These are phyloP conservation scores for Coprinopsis sp. DNA, from an alignment of 768 basidiomycete species.

Conservation along the genomic window DNA sequence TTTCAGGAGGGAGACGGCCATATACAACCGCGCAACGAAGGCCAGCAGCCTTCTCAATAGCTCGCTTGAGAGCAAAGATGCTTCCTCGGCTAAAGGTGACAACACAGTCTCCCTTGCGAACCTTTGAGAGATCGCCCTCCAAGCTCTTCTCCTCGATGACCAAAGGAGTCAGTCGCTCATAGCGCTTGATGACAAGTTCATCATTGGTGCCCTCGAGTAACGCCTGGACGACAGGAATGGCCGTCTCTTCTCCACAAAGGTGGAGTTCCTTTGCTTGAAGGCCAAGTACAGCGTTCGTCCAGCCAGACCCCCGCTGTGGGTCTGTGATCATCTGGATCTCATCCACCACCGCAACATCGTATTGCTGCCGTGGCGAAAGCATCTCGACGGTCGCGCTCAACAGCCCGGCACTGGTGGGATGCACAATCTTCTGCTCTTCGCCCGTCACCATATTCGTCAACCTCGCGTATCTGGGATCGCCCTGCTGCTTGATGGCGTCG, in stretches of 20 bases:
- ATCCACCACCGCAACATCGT: constrained; percentile 89
- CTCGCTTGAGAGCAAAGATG: constrained; percentile 75
- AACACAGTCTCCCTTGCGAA: constrained; percentile 84
- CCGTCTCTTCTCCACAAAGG: constrained; percentile 93
- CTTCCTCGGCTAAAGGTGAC: constrained; percentile 75
- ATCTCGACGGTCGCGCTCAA: constrained; percentile 94
- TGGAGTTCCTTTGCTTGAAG: constrained; percentile 78
- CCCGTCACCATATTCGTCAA: constrained; percentile 87
- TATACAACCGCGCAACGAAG: constrained; percentile 90
- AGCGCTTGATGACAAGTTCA: constrained; percentile 72
- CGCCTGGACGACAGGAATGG: constrained; percentile 69
- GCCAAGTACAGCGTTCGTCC: constrained; percentile 81
- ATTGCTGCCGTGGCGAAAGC: constrained; percentile 39
- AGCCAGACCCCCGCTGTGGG: constrained; percentile 67
- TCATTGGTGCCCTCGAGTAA: constrained; percentile 79
- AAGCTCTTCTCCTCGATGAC: constrained; percentile 61
- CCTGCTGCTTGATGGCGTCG: constrained; percentile 20
- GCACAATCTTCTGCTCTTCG: constrained; percentile 82
- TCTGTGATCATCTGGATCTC: constrained; percentile 97
- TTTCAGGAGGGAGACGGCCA: constrained; percentile 87
- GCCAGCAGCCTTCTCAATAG: constrained; percentile 66
- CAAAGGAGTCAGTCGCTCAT: constrained; percentile 87
- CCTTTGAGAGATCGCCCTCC: constrained; percentile 49
- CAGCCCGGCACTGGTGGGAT: constrained; percentile 46
- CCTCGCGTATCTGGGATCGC: constrained; percentile 49